Evolutionary conservation across 2,329 filamentous ascomycete genomes (phyloP).

Genomic region (Zalaria sp.): DNA sequence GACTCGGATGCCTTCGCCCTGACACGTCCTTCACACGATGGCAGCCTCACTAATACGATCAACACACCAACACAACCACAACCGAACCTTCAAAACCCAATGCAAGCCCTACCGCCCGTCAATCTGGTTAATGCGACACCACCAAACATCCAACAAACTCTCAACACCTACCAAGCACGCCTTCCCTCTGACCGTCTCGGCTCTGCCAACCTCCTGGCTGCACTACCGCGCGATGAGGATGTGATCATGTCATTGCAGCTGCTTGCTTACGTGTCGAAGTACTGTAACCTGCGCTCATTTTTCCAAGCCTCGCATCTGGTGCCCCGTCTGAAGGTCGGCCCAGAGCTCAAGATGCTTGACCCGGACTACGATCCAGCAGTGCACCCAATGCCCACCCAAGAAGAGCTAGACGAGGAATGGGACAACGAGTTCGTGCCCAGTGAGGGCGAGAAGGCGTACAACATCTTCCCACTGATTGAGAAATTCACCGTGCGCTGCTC

Average conservation of each 20-base stretch:
- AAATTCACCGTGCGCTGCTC: conserved; percentile 76
- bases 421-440: conserved; percentile 62
- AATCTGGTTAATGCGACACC: conserved; percentile 59
- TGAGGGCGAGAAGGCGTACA: conserved; percentile 28
- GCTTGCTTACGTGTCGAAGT: conserved; percentile 94
- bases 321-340: conserved; percentile 77
- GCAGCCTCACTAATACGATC: conserved; percentile 63
- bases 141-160: conserved; percentile 53
- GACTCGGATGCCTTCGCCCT: conserved; percentile 92
- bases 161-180: conserved; percentile 14
- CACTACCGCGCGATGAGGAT: conserved; percentile 93
- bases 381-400: conserved; percentile 23
- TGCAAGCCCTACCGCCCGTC: conserved; percentile 43
- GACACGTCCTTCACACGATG: conserved; percentile 71
- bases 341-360: conserved; percentile 69
- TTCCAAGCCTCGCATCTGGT: conserved; percentile 93
- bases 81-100: conserved; percentile 35
- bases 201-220: conserved; percentile 59
- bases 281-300: conserved; percentile 88
- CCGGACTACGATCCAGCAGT: conserved; percentile 39
- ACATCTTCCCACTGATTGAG: conserved; percentile 95
- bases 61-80: conserved; percentile 40
- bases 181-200: conserved; percentile 15
- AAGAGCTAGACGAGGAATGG: conserved; percentile 61
- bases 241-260: conserved; percentile 96